Evolutionary conservation across 163 green algal species (phyloP).

Genomic region (Scenedesmus sp.): DNA sequence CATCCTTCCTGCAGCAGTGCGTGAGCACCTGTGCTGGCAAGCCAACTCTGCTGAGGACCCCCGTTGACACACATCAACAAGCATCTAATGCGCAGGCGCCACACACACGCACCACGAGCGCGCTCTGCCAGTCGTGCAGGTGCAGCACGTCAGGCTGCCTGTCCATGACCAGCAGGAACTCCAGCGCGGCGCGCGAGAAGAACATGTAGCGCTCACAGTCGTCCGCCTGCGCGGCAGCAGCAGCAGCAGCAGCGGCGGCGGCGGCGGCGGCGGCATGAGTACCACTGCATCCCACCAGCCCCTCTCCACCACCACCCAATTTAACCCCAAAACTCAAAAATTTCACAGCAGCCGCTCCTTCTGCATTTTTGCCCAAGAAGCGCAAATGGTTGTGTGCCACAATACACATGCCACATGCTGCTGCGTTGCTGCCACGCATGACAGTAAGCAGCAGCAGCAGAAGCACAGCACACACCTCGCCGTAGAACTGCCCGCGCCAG

Average conservation of each 20-base stretch:
- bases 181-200: conserved; percentile 91
- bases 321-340: no score
- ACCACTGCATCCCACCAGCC: not conserved
- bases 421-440: not conserved
- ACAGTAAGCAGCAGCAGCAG: not conserved
- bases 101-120: conserved; percentile 64
- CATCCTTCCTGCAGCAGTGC: conserved; percentile 50
- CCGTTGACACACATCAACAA: no score
- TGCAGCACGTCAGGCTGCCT: conserved; percentile 94
- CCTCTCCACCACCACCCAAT: not conserved
- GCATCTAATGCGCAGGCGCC: not conserved
- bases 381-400: not conserved
- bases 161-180: conserved; percentile 87
- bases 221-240: conserved; percentile 54
- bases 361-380: not conserved
- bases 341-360: no score
- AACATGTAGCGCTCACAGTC: conserved; percentile 89
- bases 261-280: not conserved
- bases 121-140: conserved; percentile 96
- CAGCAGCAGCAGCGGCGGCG: not conserved
- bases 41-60: not conserved
- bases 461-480: conserved; percentile 46
- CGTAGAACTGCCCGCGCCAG: conserved; percentile 82
- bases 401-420: not conserved
- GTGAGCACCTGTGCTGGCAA: conserved; percentile 60